Base-by-base conservation (phyloP, 2,329 filamentous ascomycete species). In the Alternaria burnsii region DNA sequence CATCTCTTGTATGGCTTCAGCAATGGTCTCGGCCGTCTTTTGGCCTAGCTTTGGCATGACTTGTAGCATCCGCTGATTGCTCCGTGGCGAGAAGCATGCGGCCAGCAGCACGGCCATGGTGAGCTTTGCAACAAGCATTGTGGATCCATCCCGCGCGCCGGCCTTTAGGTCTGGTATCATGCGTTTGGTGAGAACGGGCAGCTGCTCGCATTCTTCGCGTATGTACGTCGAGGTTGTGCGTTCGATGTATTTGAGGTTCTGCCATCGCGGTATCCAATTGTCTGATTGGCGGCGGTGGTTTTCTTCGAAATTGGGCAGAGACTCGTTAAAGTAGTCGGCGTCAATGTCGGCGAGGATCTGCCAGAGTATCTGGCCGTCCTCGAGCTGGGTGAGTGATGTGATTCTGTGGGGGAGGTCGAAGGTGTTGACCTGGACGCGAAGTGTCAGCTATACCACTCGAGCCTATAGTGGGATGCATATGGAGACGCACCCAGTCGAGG, bases 191-290 rank as follows among this genome's bases (percentile, higher is more conserved):
- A 80, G 66, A 55, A 80, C 72, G 61, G 78, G 71, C 59, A 78
- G 76, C 72, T 79, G 73, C 57, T 72, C 73, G 70, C 78, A 78
- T 61, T 80, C 79, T 59, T 84, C 82, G 18, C 82, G 77, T 55
- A 84, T 81, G 71, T 84, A 85, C 26, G 81, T 79, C 26, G 81
- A 80, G 55, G 83, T 77, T 66, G 80, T 75, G 41, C 81, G 80
- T 68, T 84, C 81, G 64, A 84, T 78, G 63, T 83, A 80, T 71
- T 84, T 84, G 59, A 84, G 70, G 65, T 84, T 84, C 77, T 84
- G 82, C 82, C 82, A 84, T 78, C 80, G 77, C 47, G 81, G 79
- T 51, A 83, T 84, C 82, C 82, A 85, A 62, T 82, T 82, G 65
- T 81, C 80, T 7, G 74, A 74, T n/a, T 77, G 71, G 47, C 77